Evolutionary conservation across 192 early-diverging fungal genomes (phyloP), one percentile per base, ranked within the genome.

Genomic region (Linnemannia schmuckeri): DNA sequence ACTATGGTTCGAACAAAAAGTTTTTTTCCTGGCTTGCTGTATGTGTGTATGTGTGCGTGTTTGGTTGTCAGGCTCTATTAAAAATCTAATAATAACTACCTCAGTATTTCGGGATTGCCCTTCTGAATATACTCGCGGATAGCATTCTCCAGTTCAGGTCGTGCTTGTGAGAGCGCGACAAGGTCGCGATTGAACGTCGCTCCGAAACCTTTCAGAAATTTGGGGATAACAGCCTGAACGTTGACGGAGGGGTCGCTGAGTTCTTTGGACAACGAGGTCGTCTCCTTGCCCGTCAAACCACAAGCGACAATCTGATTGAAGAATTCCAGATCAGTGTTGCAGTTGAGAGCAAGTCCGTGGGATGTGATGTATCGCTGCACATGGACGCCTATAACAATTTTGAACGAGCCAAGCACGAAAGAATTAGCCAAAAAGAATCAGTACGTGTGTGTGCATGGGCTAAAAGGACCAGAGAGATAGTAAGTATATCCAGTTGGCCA

Each of bases 301-400:
- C 97, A 99, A 0, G 97, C 95, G 15, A 99, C 92, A 81, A 99
- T 98, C 49, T 98, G 90, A 24, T 94, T 85, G 80, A 97, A 99
- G 95, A 96, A 99, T 15, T 54, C 74, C 77, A 99, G 90, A 89
- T 99, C 97, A 0, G 94, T 95, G 70, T 96, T 91, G 88, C 97
- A 98, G 80, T 99, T 99, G 27, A 99, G 91, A 3, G 98, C 98
- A 80, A 99, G 93, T 7, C 98, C 98, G 86, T 99, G 98, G 18
- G 93, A 94, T 35, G 96, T 98, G 37, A 98, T 94, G 81, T 97
- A 97, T 24, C 94, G 85, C 74, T 95, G 94, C 10, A 98, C 92
- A 80, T 97, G 97, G 49, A 98, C 93, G 42, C 96, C 95, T 96
- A 88, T 54, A 12, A 46, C 42, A 47, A 1, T n/a, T 22, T 22